These are phyloP conservation scores for Lachancea meyersii DNA, from an alignment of 805 yeast species.

Conservation along the genomic window DNA sequence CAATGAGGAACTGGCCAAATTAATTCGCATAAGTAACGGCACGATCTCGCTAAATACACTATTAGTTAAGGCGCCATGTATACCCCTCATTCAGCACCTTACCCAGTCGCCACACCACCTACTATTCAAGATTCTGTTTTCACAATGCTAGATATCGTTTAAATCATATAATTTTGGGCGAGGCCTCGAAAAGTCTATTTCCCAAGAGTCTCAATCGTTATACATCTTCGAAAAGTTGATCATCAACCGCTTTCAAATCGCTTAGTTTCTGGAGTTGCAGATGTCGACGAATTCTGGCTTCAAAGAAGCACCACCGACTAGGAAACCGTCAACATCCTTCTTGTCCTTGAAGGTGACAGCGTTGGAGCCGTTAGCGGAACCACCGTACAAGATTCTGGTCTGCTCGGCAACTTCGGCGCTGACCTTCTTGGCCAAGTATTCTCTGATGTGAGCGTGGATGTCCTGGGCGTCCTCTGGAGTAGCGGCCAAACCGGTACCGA, in stretches of 20 bases:
- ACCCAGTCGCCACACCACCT: too few species aligned
- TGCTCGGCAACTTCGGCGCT: slow-evolving; percentile 71
- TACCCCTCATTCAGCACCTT: too few species aligned
- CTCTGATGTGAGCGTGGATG: slow-evolving; percentile 85
- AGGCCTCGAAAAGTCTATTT: not conserved
- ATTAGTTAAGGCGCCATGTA: too few species aligned
- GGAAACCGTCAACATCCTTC: slow-evolving; percentile 94
- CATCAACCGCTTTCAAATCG: not conserved
- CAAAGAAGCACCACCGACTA: slow-evolving; percentile 98
- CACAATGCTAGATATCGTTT: slow-evolving; percentile 7
- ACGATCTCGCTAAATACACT: too few species aligned
- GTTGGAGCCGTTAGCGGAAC: slow-evolving; percentile 94
- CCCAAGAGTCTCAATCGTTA: slow-evolving; percentile 4
- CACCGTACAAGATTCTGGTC: slow-evolving; percentile 94
- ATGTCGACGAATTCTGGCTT: slow-evolving; percentile 97
- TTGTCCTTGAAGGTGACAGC: slow-evolving; percentile 86
- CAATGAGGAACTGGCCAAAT: too few species aligned
- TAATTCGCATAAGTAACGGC: too few species aligned
- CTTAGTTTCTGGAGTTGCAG: slow-evolving; percentile 79
- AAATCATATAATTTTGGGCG: slow-evolving; percentile 8
- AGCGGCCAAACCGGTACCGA: slow-evolving; percentile 98
- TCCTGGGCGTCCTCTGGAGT: slow-evolving; percentile 97
- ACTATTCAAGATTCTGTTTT: too few species aligned
- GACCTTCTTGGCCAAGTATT: slow-evolving; percentile 67
- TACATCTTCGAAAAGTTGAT: not conserved